phyloP scores from a whole-genome alignment of 2,329 filamentous ascomycete genomes.

The Colletotrichum coccodes region DNA sequence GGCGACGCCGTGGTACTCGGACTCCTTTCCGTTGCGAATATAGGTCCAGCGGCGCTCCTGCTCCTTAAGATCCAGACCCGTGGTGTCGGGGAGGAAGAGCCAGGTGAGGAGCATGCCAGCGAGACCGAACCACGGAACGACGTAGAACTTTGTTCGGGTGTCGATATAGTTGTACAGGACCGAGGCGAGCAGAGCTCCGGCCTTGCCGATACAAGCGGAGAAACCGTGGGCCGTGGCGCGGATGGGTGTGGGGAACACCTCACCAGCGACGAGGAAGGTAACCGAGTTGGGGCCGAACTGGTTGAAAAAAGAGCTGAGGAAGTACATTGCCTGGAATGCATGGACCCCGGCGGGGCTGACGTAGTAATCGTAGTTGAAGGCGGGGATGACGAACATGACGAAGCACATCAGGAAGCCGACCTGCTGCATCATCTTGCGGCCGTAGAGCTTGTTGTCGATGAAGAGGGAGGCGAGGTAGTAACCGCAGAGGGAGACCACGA shows the following conservation, averaged over 20 bases:
- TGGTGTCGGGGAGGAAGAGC: constrained; percentile 95
- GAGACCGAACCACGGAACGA: constrained; percentile 96
- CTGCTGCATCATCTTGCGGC: constrained; percentile 96
- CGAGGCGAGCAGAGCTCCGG: constrained; percentile 86
- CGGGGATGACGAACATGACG: constrained; percentile 91
- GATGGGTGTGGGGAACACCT: constrained; percentile 95
- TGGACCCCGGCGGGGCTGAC: constrained; percentile 76
- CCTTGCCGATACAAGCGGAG: constrained; percentile 90
- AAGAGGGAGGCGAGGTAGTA: constrained; percentile 92
- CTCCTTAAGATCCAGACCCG: constrained; percentile 95
- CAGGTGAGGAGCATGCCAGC: constrained; percentile 84
- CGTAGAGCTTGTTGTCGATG: constrained; percentile 97
- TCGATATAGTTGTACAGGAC: constrained; percentile 96
- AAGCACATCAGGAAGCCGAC: constrained; percentile 94
- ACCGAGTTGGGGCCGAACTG: constrained; percentile 97
- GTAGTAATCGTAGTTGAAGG: constrained; percentile 89
- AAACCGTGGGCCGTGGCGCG: constrained; percentile 95
- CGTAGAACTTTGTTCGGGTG: constrained; percentile 84
- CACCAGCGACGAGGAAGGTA: constrained; percentile 94
- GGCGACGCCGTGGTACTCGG: constrained; percentile 93
- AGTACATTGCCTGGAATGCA: constrained; percentile 98
- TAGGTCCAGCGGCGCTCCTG: constrained; percentile 94
- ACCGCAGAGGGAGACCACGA: constrained; percentile 83
- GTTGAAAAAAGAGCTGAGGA: constrained; percentile 98
- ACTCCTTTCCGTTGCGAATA: constrained; percentile 79